phyloP scores from a whole-genome alignment of 495 filamentous ascomycete species.

The Penicillium ochrochloron region DNA sequence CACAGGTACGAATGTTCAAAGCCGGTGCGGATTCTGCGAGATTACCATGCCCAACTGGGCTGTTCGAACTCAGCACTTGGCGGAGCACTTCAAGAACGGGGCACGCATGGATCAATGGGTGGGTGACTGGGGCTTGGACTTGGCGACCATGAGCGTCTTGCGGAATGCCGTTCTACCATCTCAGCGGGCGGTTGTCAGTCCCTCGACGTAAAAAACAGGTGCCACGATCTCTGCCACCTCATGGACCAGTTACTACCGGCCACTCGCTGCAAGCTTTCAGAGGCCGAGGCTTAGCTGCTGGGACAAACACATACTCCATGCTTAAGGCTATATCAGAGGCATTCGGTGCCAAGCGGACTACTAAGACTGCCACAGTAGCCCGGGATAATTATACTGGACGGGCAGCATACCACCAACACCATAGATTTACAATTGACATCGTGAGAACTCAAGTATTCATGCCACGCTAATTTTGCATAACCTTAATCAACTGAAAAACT shows the following conservation, averaged over 20 bases:
- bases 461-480: constrained; percentile 11
- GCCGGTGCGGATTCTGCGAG: constrained; percentile 76
- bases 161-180: constrained; percentile 64
- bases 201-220: neutral
- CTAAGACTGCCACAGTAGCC: no score
- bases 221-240: neutral
- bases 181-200: constrained; percentile 16
- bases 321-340: no score
- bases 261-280: no score
- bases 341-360: no score
- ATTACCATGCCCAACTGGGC: constrained; percentile 64
- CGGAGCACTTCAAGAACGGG: constrained; percentile 70
- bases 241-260: no score
- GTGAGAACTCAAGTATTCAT: neutral
- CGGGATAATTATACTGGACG: no score
- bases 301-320: no score
- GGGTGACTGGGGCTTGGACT: constrained; percentile 74
- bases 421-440: constrained; percentile 2
- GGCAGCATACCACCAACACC: no score
- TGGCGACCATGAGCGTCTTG: constrained; percentile 58
- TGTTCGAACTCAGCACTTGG: constrained; percentile 65
- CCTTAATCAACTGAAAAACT: neutral
- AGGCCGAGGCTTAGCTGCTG: no score
- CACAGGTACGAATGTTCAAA: constrained; percentile 59
- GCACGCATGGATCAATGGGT: constrained; percentile 71